phyloP scores from a whole-genome alignment of 225 moss, liverwort and hornwort genomes.

The Straminergon stramineum region DNA sequence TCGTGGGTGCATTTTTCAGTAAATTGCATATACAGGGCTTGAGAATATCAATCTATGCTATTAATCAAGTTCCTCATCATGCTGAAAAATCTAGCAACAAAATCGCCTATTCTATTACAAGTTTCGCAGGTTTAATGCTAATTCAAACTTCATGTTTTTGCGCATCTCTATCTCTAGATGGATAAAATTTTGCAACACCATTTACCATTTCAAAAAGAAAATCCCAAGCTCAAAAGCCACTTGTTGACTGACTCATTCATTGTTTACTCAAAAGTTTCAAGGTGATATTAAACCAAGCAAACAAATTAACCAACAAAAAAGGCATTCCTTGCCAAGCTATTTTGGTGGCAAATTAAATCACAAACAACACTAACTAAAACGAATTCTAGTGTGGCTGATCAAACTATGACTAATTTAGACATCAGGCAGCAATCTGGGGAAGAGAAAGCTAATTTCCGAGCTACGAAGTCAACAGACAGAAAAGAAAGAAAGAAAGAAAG shows the following conservation, averaged over 20 bases:
- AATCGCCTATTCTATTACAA: not conserved
- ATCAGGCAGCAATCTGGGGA: not conserved
- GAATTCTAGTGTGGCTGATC: not conserved
- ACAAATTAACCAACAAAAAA: not conserved
- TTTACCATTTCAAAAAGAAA: not conserved
- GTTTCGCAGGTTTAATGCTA: not conserved
- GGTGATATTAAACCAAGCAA: not conserved
- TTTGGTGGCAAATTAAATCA: not conserved
- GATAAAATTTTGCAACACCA: no score
- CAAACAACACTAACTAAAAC: not conserved
- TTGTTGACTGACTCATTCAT: not conserved
- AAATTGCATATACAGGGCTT: not conserved
- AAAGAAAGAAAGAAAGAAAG: not conserved
- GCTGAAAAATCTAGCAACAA: not conserved
- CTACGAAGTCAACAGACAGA: not conserved
- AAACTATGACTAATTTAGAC: not conserved
- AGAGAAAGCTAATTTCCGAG: not conserved
- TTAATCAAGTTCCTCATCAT: not conserved
- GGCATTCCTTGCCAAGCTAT: no score
- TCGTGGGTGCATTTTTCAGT: not conserved
- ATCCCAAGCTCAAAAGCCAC: not conserved
- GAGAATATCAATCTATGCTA: not conserved
- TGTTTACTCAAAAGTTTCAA: not conserved
- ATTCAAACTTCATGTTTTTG: not conserved
- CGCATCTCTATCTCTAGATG: not conserved